A percentile compares a stretch with the other conserved stretches of the same genome.
These are phyloP conservation scores for Acacia concinna DNA, from an alignment of 331 rosid genomes.

Conservation along the genomic window DNA sequence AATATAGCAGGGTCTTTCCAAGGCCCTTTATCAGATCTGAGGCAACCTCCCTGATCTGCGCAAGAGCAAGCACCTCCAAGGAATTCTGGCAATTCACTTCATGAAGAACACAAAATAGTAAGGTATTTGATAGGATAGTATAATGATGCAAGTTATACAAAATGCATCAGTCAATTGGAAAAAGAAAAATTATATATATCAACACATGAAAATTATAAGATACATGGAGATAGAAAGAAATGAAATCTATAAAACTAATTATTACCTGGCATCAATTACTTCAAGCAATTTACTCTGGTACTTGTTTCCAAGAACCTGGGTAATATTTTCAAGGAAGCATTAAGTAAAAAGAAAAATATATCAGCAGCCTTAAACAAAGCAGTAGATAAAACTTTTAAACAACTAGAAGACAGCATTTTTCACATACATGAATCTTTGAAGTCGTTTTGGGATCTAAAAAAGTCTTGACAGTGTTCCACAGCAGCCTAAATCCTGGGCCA, in stretches of 20 bases:
- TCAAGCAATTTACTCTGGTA: conserved; percentile 91
- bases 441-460: conserved; percentile 95
- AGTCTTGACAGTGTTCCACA: conserved; percentile 88
- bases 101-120: conserved; percentile 33
- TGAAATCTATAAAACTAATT: neutral
- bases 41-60: conserved; percentile 85
- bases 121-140: conserved; percentile 15
- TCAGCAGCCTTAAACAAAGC: conserved; percentile 21
- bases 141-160: conserved; percentile 21
- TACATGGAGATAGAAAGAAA: neutral
- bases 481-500: conserved; percentile 91
- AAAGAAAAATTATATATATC: neutral
- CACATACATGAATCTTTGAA: conserved; percentile 88
- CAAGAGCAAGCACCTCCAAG: conserved; percentile 92
- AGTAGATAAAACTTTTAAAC: conserved; percentile 1
- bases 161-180: neutral
- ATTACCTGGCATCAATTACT: conserved; percentile 87
- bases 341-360: conserved; percentile 4
- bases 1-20: conserved; percentile 91
- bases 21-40: conserved; percentile 95
- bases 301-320: conserved; percentile 96
- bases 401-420: conserved; percentile 20
- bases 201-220: neutral
- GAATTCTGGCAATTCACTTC: conserved; percentile 95
- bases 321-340: conserved; percentile 29